Conservation (phyloP, 1,139 yeast species). For the Chernovozyma aurita region DNA sequence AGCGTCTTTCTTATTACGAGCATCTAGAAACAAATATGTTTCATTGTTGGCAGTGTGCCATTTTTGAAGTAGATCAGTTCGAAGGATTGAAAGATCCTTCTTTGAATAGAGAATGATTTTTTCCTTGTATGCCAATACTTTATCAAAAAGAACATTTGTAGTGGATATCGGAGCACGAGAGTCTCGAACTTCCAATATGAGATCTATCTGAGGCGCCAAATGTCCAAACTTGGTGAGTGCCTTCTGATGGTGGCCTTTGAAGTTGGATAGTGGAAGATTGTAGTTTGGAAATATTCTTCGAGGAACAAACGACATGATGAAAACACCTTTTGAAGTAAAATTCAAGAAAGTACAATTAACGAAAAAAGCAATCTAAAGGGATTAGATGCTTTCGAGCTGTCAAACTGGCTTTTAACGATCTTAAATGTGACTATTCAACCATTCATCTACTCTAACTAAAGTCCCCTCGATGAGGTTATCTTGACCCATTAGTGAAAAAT, state of each 20-base stretch:
- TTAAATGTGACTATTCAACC: no score
- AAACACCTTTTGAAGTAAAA: no score
- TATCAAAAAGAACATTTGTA: constrained; percentile 74
- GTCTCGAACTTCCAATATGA: constrained; percentile 81
- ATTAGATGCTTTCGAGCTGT: no score
- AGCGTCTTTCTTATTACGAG: constrained; percentile 51
- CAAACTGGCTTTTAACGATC: no score
- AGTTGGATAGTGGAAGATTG: constrained; percentile 67
- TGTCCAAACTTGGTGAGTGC: constrained; percentile 70
- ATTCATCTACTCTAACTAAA: no score
- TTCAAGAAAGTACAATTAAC: no score
- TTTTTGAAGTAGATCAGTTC: constrained; percentile 30
- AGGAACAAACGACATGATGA: constrained; percentile 33
- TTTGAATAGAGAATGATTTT: constrained; percentile 67
- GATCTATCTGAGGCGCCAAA: constrained; percentile 74
- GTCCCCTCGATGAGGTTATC: no score
- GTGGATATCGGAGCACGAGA: constrained; percentile 86
- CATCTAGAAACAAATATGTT: constrained; percentile 56
- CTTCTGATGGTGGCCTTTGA: constrained; percentile 87
- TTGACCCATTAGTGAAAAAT: no score
- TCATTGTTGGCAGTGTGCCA: constrained; percentile 54
- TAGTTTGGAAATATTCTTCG: constrained; percentile 59
- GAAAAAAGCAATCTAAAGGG: no score
- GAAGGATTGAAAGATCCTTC: constrained; percentile 45
- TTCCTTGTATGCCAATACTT: constrained; percentile 54